phyloP scores from a whole-genome alignment of 805 yeast genomes.

The Candida maltosa region DNA sequence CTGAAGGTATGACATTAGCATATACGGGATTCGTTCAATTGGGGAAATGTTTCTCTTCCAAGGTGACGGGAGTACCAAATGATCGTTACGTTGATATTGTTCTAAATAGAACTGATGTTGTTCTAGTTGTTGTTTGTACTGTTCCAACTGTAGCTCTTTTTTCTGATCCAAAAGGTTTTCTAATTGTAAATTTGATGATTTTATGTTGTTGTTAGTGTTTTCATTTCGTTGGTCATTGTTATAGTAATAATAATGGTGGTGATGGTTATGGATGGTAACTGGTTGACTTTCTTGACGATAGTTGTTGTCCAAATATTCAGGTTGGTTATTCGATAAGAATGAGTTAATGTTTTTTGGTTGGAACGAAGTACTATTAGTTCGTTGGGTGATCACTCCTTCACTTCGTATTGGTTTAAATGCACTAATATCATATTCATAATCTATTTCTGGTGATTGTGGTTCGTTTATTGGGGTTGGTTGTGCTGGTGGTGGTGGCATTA shows the following conservation, averaged over 20 bases:
- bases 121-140: conserved; percentile 2
- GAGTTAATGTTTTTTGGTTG: conserved; percentile 11
- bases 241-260: conserved; percentile 48
- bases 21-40: conserved; percentile 50
- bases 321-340: conserved; percentile 3
- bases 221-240: conserved; percentile 4
- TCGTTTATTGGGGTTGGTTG: not conserved
- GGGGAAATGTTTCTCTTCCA: conserved; percentile 56
- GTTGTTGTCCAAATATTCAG: not conserved
- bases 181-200: too few relatives aligned
- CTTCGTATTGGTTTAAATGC: conserved; percentile 5
- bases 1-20: conserved; percentile 62
- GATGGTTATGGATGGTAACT: conserved; percentile 18
- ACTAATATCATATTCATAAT: conserved; percentile 26
- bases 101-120: conserved; percentile 1
- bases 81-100: conserved; percentile 2
- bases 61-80: conserved; percentile 48
- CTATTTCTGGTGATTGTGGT: conserved; percentile 6
- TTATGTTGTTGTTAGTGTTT: not conserved
- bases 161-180: too few relatives aligned
- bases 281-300: conserved; percentile 3
- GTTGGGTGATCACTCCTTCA: not conserved
- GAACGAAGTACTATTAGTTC: conserved; percentile 3
- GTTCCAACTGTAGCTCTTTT: conserved; percentile 1
- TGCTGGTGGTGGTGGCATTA: conserved; percentile 26